Evolutionary conservation across 306 rosid species (phyloP), one percentile per base, ranked within the genome.

Genomic region (Ochetophila trinervis): DNA sequence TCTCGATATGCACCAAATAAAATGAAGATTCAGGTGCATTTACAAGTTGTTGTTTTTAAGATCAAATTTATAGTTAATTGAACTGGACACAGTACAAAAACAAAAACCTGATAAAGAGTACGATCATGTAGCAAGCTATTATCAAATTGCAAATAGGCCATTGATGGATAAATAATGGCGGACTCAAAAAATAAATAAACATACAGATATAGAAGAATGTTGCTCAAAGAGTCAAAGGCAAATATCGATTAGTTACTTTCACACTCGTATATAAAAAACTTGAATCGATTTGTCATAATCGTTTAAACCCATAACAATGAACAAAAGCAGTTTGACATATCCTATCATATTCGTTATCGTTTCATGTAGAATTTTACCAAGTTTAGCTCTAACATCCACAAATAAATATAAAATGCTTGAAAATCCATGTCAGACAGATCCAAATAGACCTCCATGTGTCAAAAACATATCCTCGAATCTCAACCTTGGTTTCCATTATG

Each of bases 361-460:
- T n/a, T n/a, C n/a, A n/a, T n/a, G n/a, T n/a, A n/a, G n/a, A n/a
- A n/a, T n/a, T n/a, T n/a, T n/a, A n/a, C n/a, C n/a, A n/a, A n/a
- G n/a, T n/a, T n/a, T 2, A 42, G 18, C 21, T 49, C 47, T 64
- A 0, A 8, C 62, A 27, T 65, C 84, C 87, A 75, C 87, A 78
- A n/a, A 81, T 47, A 71, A 85, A 75, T 76, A 47, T 63, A 40
- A 72, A 80, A 67, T 51, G 56, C 42, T 3, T 50, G 45, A 30
- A 59, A 68, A 19, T 68, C 82, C 83, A 69, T 17, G 71, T 59
- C 53, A 70, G 67, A 77, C n/a, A n/a, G n/a, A n/a, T n/a, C 61
- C 70, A 73, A 63, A 59, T 55, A 16, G 32, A 48, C 78, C 24
- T 76, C 91, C 94, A 93, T 96, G 96, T 88, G 97, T 88, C 91